phyloP scores from a whole-genome alignment of 2,329 filamentous ascomycete species.

The Geosmithia morbida region DNA sequence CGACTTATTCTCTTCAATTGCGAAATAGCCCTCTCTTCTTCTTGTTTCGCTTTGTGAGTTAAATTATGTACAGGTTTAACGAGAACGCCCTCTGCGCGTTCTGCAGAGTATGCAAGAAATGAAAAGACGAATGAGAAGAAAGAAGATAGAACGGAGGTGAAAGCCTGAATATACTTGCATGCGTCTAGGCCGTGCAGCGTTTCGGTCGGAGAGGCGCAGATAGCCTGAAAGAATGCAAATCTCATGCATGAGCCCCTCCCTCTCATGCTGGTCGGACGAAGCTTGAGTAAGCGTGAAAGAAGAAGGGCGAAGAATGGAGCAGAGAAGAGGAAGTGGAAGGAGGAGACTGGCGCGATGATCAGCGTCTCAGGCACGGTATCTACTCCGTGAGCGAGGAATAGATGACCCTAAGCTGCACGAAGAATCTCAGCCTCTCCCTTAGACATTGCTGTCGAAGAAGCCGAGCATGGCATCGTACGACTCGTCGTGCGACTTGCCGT shows the following conservation, averaged over 20 bases:
- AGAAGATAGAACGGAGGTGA: no score
- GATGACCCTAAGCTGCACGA: no score
- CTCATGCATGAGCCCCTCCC: no score
- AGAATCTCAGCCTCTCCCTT: neutral
- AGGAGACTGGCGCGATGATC: neutral
- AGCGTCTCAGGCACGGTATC: no score
- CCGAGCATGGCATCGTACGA: slow-evolving; percentile 21
- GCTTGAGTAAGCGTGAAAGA: no score
- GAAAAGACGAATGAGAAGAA: neutral
- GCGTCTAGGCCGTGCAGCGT: neutral
- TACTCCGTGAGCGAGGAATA: no score
- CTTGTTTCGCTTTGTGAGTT: no score
- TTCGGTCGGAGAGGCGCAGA: neutral
- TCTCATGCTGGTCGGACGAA: neutral
- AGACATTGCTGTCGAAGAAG: slow-evolving; percentile 14
- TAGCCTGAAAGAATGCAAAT: no score
- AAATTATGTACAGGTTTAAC: no score
- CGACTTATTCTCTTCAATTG: no score
- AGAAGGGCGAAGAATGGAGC: neutral
- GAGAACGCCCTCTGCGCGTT: neutral
- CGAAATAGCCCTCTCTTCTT: no score
- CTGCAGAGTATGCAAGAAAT: neutral
- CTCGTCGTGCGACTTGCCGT: slow-evolving; percentile 18
- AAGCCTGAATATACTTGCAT: neutral
- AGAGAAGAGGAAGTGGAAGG: neutral